phyloP scores from a whole-genome alignment of 1,284 basidiomycete genomes.

The Pascua sp. region DNA sequence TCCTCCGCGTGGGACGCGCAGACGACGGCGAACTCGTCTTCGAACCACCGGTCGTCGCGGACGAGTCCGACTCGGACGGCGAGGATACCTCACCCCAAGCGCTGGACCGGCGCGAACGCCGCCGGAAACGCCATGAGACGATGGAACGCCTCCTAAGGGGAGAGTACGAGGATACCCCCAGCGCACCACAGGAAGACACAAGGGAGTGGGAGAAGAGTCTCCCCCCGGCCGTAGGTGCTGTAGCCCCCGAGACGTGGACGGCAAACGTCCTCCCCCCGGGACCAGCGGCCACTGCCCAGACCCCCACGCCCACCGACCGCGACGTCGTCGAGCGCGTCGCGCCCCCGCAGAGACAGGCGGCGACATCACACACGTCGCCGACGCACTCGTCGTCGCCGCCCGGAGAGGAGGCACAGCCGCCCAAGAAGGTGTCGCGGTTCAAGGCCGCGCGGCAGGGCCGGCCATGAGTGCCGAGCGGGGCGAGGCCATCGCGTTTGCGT shows the following conservation, averaged over 20 bases:
- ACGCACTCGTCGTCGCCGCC: not conserved
- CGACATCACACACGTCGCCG: not conserved
- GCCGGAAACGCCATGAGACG: constrained; percentile 7
- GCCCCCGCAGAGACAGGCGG: not conserved
- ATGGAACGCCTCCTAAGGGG: constrained; percentile 14
- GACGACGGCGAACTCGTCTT: constrained; percentile 49
- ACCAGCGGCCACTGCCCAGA: not conserved
- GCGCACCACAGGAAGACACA: not conserved
- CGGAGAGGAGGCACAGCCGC: constrained; percentile 1
- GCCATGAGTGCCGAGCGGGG: not conserved
- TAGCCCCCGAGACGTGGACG: not conserved
- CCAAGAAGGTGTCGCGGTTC: constrained; percentile 44
- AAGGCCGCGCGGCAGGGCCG: constrained; percentile 36
- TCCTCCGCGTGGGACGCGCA: constrained; percentile 42
- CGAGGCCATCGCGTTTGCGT: too few relatives aligned
- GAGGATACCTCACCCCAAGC: constrained; percentile 27
- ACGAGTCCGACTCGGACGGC: constrained; percentile 20
- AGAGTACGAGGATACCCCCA: constrained; percentile 21
- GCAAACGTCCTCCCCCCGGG: not conserved
- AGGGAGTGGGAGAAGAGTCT: constrained; percentile 4
- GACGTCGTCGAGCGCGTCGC: constrained; percentile 3
- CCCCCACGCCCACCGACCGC: not conserved
- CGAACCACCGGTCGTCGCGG: constrained; percentile 26
- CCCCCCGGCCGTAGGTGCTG: not conserved
- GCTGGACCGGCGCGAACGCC: constrained; percentile 14